Base-by-base conservation (phyloP, 2,329 filamentous ascomycete genomes). In the Aureobasidium namibiae region DNA sequence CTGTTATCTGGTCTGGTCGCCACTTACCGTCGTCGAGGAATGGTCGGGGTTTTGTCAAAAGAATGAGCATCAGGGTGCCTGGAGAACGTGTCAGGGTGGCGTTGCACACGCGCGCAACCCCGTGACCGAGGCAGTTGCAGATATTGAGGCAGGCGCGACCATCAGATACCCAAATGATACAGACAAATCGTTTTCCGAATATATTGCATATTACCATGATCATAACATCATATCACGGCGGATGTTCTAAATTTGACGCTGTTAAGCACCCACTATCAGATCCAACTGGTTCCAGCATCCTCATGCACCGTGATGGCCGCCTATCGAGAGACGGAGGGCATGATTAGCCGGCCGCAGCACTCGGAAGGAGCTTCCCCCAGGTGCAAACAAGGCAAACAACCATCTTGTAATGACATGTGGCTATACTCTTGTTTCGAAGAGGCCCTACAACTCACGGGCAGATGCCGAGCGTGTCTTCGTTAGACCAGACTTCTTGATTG, bases 1-100 rank as follows among this genome's bases (percentile, higher is more conserved):
- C 24, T 44, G 18, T 56, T 45, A 21, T 45, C 29, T 45, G 39
- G 39, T 45, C 29, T 36, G 39, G 39, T 56, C 6, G 52, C 42
- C 39, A 45, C 26, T 45, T 24, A 23, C 29, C 21, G 21, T 18
- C 52, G 24, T 29, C 2, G 18, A 24, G 29, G 18, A 24, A 24
- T 26, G 3, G 52, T 44, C 52, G 52, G 18, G 14, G 26, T 44
- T 45, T 56, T 56, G 29, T 56, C 39, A 34, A 49, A 44, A 56
- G 38, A 56, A 56, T 56, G 52, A 34, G 52, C 26, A 24, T 44
- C 34, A 29, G 29, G 52, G 26, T 56, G 52, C 52, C 52, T 56
- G 18, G 29, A 45, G 29, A 21, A 56, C 52, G 52, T 56, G 52
- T 54, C 33, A 36, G 18, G 38, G 52, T 56, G 52, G 52, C 52